phyloP scores from a whole-genome alignment of 148 eudicot species.

The Persicaria maculosa region DNA sequence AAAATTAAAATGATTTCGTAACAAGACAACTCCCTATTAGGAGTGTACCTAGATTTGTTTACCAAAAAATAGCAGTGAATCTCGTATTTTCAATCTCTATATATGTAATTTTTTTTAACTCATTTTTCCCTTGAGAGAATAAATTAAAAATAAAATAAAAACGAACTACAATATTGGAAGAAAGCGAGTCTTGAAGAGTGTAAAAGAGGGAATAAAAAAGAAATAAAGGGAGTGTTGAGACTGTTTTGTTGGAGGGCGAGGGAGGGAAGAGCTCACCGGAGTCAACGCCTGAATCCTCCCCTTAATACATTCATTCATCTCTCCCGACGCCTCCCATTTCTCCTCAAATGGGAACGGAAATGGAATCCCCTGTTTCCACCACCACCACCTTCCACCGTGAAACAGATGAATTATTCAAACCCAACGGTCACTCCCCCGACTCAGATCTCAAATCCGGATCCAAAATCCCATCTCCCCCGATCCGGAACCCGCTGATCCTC shows the following conservation, averaged over 20 bases:
- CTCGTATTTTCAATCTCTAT: too few relatives aligned
- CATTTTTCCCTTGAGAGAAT: too few relatives aligned
- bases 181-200: neutral
- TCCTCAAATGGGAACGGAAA: neutral
- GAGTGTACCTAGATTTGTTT: too few relatives aligned
- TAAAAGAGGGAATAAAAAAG: neutral
- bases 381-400: neutral
- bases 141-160: too few relatives aligned
- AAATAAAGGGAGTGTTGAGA: neutral
- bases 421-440: neutral
- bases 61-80: too few relatives aligned
- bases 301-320: too few relatives aligned
- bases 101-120: too few relatives aligned
- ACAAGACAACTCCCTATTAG: too few relatives aligned
- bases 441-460: neutral
- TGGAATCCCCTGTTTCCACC: neutral
- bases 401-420: neutral
- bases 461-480: neutral
- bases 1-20: too few relatives aligned
- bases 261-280: neutral
- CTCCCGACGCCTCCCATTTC: too few relatives aligned
- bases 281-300: slow-evolving; percentile 11
- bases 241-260: neutral
- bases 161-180: neutral
- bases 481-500: slow-evolving; percentile 9